Conservation (phyloP, 495 filamentous ascomycete genomes). For the Tuber indicum region DNA sequence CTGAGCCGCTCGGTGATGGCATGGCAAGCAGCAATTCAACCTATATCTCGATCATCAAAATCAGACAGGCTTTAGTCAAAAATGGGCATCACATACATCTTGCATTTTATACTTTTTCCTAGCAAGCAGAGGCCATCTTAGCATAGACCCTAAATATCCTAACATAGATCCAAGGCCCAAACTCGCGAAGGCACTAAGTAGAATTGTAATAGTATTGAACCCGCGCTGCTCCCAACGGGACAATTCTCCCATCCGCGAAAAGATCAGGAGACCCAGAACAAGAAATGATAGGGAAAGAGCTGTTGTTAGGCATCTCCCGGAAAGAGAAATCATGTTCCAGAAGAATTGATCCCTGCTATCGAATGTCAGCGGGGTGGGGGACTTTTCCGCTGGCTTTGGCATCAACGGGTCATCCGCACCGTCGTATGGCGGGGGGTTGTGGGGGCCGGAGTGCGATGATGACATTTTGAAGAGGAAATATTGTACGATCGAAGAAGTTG, state of each 20-base stretch:
- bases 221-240: not conserved
- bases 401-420: not conserved
- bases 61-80: not conserved
- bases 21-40: not conserved
- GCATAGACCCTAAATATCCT: not conserved
- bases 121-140: constrained; percentile 2
- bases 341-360: not conserved
- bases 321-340: not conserved
- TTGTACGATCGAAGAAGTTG: not conserved
- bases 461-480: not conserved
- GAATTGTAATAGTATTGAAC: not conserved
- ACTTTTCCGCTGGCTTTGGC: not conserved
- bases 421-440: not conserved
- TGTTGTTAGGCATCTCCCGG: not conserved
- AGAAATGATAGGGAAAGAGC: not conserved
- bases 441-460: not conserved
- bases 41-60: not conserved
- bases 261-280: not conserved
- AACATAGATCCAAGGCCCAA: not conserved
- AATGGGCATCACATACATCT: not conserved
- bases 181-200: not conserved
- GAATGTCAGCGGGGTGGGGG: not conserved
- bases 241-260: not conserved
- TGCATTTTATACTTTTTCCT: not conserved
- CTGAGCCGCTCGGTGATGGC: not conserved